Evolutionary conservation across 2,329 filamentous ascomycete species (phyloP).

Genomic region (Penicillium sp.): DNA sequence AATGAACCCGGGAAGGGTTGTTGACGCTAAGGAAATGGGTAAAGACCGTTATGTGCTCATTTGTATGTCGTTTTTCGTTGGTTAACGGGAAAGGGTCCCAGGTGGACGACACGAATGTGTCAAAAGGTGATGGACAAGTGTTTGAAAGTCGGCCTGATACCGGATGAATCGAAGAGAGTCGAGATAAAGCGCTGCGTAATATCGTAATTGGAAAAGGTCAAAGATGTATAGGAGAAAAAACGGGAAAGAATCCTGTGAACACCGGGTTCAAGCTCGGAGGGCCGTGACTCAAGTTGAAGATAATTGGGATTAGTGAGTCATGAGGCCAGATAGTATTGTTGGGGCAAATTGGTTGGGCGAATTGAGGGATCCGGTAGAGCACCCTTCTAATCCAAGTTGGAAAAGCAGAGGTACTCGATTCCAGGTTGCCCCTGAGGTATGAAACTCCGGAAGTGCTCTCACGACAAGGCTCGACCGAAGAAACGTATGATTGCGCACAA

Average conservation of each 20-base stretch:
- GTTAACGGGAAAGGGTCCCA: constrained; percentile 17
- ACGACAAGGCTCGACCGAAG: constrained; percentile 3
- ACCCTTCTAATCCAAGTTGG: constrained; percentile 24
- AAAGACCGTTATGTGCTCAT: constrained; percentile 46
- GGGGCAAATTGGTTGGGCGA: neutral
- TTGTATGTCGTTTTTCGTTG: constrained; percentile 38
- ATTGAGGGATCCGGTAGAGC: constrained; percentile 25
- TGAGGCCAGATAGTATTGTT: constrained; percentile 16
- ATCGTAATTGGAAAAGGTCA: constrained; percentile 36
- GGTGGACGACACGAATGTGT: constrained; percentile 12
- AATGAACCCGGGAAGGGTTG: constrained; percentile 26
- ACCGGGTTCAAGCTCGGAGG: constrained; percentile 36
- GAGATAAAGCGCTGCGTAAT: constrained; percentile 41
- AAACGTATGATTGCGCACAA: constrained; percentile 1
- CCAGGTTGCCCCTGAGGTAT: constrained; percentile 23
- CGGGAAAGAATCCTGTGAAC: constrained; percentile 35
- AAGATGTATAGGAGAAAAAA: constrained; percentile 29
- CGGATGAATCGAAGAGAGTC: constrained; percentile 11
- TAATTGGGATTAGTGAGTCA: constrained; percentile 31
- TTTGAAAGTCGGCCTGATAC: constrained; percentile 13
- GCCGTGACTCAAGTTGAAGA: constrained; percentile 33
- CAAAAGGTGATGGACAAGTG: constrained; percentile 6
- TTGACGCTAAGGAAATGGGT: constrained; percentile 36
- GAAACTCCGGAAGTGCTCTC: constrained; percentile 9
- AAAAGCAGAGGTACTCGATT: constrained; percentile 24